Percentiles rank a stretch among this genome's conserved stretches.
Evolutionary conservation across 1,139 yeast genomes (phyloP).

Genomic region (Yamadazyma atmosphaerica): DNA sequence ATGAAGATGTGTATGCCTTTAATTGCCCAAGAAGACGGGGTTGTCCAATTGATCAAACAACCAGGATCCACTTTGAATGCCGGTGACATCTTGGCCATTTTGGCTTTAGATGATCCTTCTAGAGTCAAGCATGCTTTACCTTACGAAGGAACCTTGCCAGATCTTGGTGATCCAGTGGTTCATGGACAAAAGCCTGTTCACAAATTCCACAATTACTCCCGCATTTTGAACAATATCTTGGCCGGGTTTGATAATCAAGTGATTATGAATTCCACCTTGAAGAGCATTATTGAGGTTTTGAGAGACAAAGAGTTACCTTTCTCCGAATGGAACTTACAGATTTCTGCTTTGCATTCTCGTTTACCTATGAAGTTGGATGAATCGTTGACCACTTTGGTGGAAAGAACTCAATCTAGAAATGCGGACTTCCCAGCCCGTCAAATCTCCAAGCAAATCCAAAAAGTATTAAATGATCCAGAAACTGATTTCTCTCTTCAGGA

Average conservation of each 20-base stretch:
- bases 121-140: conserved; percentile 97
- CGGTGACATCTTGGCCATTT: conserved; percentile 94
- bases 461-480: conserved; percentile 51
- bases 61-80: conserved; percentile 98
- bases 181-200: conserved; percentile 85
- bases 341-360: conserved; percentile 91
- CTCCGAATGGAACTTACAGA: conserved; percentile 85
- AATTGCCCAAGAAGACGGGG: conserved; percentile 90
- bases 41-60: conserved; percentile 88
- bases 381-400: conserved; percentile 62
- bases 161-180: conserved; percentile 77
- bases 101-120: conserved; percentile 93
- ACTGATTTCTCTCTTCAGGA: conserved; percentile 52
- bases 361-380: conserved; percentile 77
- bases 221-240: conserved; percentile 73
- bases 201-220: conserved; percentile 58
- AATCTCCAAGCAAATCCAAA: conserved; percentile 58
- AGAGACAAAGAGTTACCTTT: conserved; percentile 83
- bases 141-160: conserved; percentile 91
- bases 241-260: conserved; percentile 95
- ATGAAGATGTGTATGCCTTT: conserved; percentile 98
- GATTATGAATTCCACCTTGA: conserved; percentile 80
- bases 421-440: conserved; percentile 95
- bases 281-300: conserved; percentile 68
- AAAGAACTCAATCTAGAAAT: conserved; percentile 63